Base-by-base conservation (phyloP, 2,329 filamentous ascomycete species). In the Paradendryphiella salina region DNA sequence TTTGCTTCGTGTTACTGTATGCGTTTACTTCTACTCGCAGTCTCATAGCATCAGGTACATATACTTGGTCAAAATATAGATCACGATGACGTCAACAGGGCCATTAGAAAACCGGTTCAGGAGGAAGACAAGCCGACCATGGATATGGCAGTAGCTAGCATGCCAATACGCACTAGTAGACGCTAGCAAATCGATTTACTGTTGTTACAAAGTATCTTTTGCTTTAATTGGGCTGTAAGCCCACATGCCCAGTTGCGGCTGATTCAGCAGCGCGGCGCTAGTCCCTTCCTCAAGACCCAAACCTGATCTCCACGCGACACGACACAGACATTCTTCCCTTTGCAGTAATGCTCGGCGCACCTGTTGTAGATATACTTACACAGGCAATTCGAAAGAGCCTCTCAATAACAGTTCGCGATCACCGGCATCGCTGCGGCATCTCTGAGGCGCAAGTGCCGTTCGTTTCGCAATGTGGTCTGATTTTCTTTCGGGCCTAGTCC, bases 381-480 rank as follows among this genome's bases (percentile, higher is more conserved):
- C 14, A 29, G 14, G 18, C 15, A 5, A 17, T n/a, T n/a, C 18
- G 10, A 13, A 11, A n/a, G 23, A 23, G 33, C 20, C 14, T 18
- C 20, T 14, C 38, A 10, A 6, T 5, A 3, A 13, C 7, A 9
- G 4, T n/a, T 28, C 17, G 20, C 14, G 20, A 50, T 21, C 37
- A 29, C 48, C 43, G 52, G 38, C 33, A 26, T 18, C 13, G 23
- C 35, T 23, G 23, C 11, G 15, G 33, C 26, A 18, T 18, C 7
- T 8, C 38, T 21, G 31, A 38, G 31, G 5, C 29, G 45, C 33
- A 26, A n/a, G 37, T 60, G 52, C 60, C 60, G 60, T 46, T 57
- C 48, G 54, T 52, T 59, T 59, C 56, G 57, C 35, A 28, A 18
- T 36, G 49, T 55, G 60, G 54, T 55, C 48, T 63, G 58, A 61